Conservation (phyloP, 1,284 basidiomycete genomes). For the Cryptococcus maquisensis region DNA sequence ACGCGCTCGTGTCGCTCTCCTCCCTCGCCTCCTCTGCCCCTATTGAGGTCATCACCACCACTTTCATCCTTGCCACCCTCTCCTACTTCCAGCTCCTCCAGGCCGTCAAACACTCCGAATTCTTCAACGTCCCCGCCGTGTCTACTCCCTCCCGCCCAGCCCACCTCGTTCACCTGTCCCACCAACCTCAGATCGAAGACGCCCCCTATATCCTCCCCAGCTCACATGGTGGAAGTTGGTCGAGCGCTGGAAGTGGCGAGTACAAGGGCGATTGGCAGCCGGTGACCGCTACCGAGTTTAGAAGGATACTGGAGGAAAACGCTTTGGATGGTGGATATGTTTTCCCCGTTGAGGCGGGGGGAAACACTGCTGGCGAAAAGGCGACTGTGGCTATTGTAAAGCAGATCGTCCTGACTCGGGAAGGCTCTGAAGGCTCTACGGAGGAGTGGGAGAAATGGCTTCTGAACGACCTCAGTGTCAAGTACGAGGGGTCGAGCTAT, state of each 20-base stretch:
- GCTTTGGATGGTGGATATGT: slow-evolving; percentile 39
- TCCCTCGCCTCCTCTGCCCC: slow-evolving; percentile 50
- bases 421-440: slow-evolving; percentile 18
- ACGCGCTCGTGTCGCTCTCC: slow-evolving; percentile 42
- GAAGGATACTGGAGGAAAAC: slow-evolving; percentile 35
- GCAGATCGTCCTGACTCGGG: slow-evolving; percentile 40
- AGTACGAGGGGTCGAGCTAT: slow-evolving; percentile 29
- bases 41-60: slow-evolving; percentile 79
- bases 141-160: slow-evolving; percentile 32
- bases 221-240: slow-evolving; percentile 11
- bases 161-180: slow-evolving; percentile 37
- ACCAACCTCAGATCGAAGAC: slow-evolving; percentile 21
- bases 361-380: slow-evolving; percentile 37
- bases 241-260: slow-evolving; percentile 11
- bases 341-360: slow-evolving; percentile 31
- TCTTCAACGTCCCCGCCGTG: slow-evolving; percentile 41
- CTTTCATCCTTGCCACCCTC: slow-evolving; percentile 79
- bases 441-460: slow-evolving; percentile 41
- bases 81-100: slow-evolving; percentile 87
- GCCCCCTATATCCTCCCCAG: slow-evolving; percentile 18
- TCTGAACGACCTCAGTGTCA: slow-evolving; percentile 34
- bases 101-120: slow-evolving; percentile 64
- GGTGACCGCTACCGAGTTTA: slow-evolving; percentile 30
- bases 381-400: slow-evolving; percentile 45
- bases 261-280: slow-evolving; percentile 33